Conservation (phyloP, 257 asterid species). For the Plectranthus barbatus region DNA sequence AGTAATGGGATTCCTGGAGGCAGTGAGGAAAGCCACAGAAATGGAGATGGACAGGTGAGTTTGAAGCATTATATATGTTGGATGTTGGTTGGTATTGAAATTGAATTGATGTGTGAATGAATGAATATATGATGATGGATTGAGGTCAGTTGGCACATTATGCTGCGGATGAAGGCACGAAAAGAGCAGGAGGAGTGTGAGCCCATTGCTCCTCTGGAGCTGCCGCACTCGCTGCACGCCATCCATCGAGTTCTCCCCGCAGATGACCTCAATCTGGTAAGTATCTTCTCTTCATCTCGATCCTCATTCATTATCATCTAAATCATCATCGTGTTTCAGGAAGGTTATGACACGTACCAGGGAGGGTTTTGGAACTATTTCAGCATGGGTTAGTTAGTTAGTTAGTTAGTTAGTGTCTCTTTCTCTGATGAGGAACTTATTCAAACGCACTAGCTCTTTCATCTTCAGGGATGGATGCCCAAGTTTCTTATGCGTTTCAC, state of each 20-base stretch:
- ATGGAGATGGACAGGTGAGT: conserved; percentile 80
- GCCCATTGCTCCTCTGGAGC: conserved; percentile 75
- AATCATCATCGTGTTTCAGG: conserved; percentile 24
- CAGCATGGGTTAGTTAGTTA: conserved; percentile 41
- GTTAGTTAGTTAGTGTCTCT: too few species aligned
- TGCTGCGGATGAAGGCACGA: conserved; percentile 70
- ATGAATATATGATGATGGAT: too few species aligned
- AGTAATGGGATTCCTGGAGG: conserved; percentile 60
- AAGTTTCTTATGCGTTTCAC: conserved; percentile 91
- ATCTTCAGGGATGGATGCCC: conserved; percentile 89
- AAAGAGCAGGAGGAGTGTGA: conserved; percentile 55
- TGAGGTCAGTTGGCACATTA: conserved; percentile 89
- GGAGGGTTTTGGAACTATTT: conserved; percentile 52
- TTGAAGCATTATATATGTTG: too few species aligned
- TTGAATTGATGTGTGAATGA: too few species aligned
- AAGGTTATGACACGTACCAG: conserved; percentile 38
- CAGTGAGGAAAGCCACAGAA: conserved; percentile 69
- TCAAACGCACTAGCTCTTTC: background rate
- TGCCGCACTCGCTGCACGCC: conserved; percentile 82
- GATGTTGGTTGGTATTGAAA: too few species aligned
- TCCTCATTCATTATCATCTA: background rate
- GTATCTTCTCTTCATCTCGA: background rate
- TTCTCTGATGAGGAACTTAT: too few species aligned
- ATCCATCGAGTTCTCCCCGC: conserved; percentile 61
- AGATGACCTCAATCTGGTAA: conserved; percentile 59